phyloP scores from a whole-genome alignment of 495 filamentous ascomycete genomes.

The Rhizodiscina lignyota region DNA sequence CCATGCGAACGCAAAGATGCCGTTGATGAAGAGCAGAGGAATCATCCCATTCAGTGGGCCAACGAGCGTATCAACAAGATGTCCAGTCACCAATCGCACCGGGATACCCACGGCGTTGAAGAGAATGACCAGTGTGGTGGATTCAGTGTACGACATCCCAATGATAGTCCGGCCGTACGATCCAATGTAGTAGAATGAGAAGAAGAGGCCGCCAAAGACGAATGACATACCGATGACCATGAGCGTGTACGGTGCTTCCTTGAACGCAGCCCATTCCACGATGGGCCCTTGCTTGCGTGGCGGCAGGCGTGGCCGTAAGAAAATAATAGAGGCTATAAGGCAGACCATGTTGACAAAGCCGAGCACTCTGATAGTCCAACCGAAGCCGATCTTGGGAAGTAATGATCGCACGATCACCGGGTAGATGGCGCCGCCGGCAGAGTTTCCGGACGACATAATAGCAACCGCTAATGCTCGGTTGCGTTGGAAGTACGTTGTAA shows the following conservation, averaged over 20 bases:
- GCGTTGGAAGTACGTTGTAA: conserved; percentile 68
- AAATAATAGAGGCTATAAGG: conserved; percentile 32
- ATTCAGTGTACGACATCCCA: conserved; percentile 34
- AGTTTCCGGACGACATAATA: conserved; percentile 50
- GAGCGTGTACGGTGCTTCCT: conserved; percentile 45
- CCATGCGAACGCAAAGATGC: conserved; percentile 28
- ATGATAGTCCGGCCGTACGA: conserved; percentile 27
- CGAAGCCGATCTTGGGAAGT: conserved; percentile 53
- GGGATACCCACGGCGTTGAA: conserved; percentile 54
- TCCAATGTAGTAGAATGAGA: conserved; percentile 2
- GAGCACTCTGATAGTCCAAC: conserved; percentile 60
- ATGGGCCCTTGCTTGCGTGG: conserved; percentile 47
- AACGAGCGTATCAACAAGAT: conserved; percentile 45
- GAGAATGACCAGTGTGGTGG: conserved; percentile 48
- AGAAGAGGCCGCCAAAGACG: conserved; percentile 49
- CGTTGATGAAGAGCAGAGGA: conserved; percentile 22
- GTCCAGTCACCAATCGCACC: conserved; percentile 46
- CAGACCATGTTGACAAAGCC: conserved; percentile 64
- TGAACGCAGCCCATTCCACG: conserved; percentile 52
- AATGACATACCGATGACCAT: conserved; percentile 51
- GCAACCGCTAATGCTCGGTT: conserved; percentile 54
- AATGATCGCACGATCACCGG: conserved; percentile 61
- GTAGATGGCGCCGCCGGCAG: conserved; percentile 67
- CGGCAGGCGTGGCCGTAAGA: conserved; percentile 40
- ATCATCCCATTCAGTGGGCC: conserved; percentile 48